phyloP scores from a whole-genome alignment of 495 filamentous ascomycete species.

The Darksidea phi region DNA sequence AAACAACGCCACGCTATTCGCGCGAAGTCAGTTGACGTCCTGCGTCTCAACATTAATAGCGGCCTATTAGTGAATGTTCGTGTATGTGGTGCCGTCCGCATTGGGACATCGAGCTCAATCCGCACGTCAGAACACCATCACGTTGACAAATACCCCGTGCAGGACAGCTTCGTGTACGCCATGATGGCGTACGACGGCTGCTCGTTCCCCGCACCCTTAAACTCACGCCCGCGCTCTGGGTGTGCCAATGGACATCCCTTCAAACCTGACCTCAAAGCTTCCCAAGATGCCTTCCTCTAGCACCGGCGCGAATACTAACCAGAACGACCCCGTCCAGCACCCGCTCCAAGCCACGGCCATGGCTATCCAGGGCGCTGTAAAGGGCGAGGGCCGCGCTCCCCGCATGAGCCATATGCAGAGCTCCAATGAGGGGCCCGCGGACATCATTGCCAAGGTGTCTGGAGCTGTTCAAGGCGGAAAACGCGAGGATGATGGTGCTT shows the following conservation, averaged over 20 bases:
- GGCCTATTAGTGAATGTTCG: neutral
- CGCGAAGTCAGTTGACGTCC: no score
- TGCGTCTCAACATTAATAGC: neutral
- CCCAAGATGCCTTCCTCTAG: constrained; percentile 2
- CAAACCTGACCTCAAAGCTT: constrained; percentile 10
- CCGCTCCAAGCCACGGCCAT: constrained; percentile 42
- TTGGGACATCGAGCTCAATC: neutral
- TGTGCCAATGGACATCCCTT: constrained; percentile 12
- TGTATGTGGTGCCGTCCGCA: no score
- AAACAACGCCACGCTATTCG: no score
- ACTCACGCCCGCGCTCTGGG: neutral
- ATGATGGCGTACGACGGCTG: neutral
- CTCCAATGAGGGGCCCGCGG: constrained; percentile 57
- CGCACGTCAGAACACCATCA: neutral
- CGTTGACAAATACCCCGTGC: neutral
- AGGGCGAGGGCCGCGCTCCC: constrained; percentile 38
- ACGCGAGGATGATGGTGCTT: constrained; percentile 51
- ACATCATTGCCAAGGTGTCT: constrained; percentile 56
- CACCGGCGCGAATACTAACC: constrained; percentile 17
- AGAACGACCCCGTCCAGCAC: constrained; percentile 28
- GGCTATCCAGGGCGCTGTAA: constrained; percentile 36
- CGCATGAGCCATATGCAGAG: constrained; percentile 46
- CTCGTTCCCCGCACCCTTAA: neutral
- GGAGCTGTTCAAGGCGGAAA: constrained; percentile 50
- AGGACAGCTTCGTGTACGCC: neutral